These are phyloP conservation scores for Calycina herbarum DNA, from an alignment of 2,329 filamentous ascomycete genomes.

Conservation along the genomic window DNA sequence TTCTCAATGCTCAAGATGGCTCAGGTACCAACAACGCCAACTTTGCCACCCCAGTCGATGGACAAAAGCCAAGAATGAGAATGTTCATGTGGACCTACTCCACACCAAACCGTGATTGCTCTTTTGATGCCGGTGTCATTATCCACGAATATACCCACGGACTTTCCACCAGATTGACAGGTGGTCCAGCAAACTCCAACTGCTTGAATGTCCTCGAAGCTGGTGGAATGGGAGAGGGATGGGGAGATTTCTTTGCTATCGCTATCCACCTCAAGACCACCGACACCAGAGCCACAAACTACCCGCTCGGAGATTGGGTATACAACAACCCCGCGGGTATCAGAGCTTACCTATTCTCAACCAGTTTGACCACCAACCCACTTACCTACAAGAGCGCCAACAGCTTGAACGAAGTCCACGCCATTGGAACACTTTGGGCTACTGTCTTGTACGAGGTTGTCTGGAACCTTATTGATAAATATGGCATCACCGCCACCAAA, in stretches of 20 bases:
- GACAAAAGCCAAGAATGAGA: conserved; percentile 52
- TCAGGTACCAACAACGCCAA: conserved; percentile 56
- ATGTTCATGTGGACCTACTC: conserved; percentile 58
- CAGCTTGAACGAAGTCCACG: conserved; percentile 43
- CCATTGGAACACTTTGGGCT: conserved; percentile 53
- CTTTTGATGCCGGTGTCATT: conserved; percentile 60
- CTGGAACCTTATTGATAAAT: conserved; percentile 58
- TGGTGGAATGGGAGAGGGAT: conserved; percentile 59
- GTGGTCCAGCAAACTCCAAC: conserved; percentile 44
- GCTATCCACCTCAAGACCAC: conserved; percentile 48
- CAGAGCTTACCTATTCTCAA: conserved; percentile 53
- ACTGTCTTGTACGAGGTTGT: conserved; percentile 55
- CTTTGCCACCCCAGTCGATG: conserved; percentile 56
- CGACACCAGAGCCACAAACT: conserved; percentile 49
- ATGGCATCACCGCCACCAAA: conserved; percentile 49
- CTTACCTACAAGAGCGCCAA: conserved; percentile 50
- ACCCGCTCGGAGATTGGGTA: conserved; percentile 53
- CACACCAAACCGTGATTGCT: conserved; percentile 39
- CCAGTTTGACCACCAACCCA: conserved; percentile 49
- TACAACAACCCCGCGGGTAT: conserved; percentile 46
- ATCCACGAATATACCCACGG: conserved; percentile 60
- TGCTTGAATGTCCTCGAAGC: conserved; percentile 50
- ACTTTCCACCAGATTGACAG: conserved; percentile 45
- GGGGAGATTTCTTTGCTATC: conserved; percentile 56
- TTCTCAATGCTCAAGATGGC: conserved; percentile 58